A percentile compares a stretch with the other conserved stretches of the same genome.
phyloP scores from a whole-genome alignment of 768 basidiomycete species.

The Pleurotus pulmonarius region DNA sequence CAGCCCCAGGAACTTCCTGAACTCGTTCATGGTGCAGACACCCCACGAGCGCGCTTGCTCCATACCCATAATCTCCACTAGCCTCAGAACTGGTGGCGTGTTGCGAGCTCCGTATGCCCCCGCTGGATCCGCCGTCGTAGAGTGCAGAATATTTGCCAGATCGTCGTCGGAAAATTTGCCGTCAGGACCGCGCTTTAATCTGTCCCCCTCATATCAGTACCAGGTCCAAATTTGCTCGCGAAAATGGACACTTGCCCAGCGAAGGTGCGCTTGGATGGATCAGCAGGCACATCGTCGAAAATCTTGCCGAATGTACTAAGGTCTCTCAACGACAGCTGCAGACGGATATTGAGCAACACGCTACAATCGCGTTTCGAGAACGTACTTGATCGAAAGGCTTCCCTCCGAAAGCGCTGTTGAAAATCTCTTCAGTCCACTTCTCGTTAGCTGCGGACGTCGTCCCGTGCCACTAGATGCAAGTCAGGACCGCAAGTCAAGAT shows the following conservation, averaged over 20 bases:
- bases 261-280: slow-evolving; percentile 41
- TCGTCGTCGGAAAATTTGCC: slow-evolving; percentile 52
- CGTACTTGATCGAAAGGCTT: slow-evolving; percentile 32
- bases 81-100: slow-evolving; percentile 39
- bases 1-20: slow-evolving; percentile 45
- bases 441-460: slow-evolving; percentile 44
- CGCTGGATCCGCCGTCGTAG: slow-evolving; percentile 42
- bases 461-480: slow-evolving; percentile 52
- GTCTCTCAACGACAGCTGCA: slow-evolving; percentile 20
- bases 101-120: slow-evolving; percentile 45
- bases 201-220: slow-evolving; percentile 13
- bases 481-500: not conserved
- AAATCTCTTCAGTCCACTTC: slow-evolving; percentile 45
- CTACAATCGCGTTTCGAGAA: not conserved
- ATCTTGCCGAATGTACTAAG: slow-evolving; percentile 13
- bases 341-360: not conserved
- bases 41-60: slow-evolving; percentile 53
- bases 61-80: slow-evolving; percentile 57
- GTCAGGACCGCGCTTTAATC: slow-evolving; percentile 39
- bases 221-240: too few species aligned
- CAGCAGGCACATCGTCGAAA: slow-evolving; percentile 12
- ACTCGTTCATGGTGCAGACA: slow-evolving; percentile 54
- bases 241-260: slow-evolving; percentile 38
- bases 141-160: slow-evolving; percentile 42
- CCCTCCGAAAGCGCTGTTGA: slow-evolving; percentile 34